Conservation (phyloP, 129 eudicot species). For the Smallanthus sonchifolius region DNA sequence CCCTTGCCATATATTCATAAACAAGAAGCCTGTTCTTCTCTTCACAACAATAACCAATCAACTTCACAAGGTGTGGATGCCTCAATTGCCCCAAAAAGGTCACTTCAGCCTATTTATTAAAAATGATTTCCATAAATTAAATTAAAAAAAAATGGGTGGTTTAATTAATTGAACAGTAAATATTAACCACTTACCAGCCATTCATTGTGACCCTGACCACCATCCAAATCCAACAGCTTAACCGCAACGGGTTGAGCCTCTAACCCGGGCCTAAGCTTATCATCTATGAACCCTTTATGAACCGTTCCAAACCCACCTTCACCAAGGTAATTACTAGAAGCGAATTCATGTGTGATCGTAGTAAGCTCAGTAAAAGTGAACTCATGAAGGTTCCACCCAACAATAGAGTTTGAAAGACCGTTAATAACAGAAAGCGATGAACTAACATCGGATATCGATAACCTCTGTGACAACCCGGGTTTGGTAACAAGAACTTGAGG, state of each 20-base stretch:
- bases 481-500: constrained; percentile 28
- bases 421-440: constrained; percentile 37
- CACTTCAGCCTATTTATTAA: constrained; percentile 62
- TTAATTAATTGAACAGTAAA: too few species aligned
- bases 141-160: not conserved
- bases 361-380: constrained; percentile 62
- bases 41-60: constrained; percentile 91
- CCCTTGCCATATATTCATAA: constrained; percentile 83
- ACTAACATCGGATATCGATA: constrained; percentile 61
- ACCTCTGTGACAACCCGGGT: constrained; percentile 39
- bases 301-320: constrained; percentile 96
- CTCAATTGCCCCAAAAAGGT: constrained; percentile 84
- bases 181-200: constrained; percentile 58
- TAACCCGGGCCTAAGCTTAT: constrained; percentile 56
- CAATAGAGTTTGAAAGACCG: constrained; percentile 48
- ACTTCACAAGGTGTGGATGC: constrained; percentile 93
- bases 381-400: constrained; percentile 64
- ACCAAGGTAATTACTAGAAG: constrained; percentile 61
- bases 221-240: constrained; percentile 73
- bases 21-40: constrained; percentile 82
- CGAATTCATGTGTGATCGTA: constrained; percentile 58
- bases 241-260: constrained; percentile 86
- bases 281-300: constrained; percentile 78
- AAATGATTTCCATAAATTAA: not conserved
- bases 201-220: constrained; percentile 82